Evolutionary conservation across 768 basidiomycete genomes (phyloP).

Genomic region (Leccinellum rugosiceps): DNA sequence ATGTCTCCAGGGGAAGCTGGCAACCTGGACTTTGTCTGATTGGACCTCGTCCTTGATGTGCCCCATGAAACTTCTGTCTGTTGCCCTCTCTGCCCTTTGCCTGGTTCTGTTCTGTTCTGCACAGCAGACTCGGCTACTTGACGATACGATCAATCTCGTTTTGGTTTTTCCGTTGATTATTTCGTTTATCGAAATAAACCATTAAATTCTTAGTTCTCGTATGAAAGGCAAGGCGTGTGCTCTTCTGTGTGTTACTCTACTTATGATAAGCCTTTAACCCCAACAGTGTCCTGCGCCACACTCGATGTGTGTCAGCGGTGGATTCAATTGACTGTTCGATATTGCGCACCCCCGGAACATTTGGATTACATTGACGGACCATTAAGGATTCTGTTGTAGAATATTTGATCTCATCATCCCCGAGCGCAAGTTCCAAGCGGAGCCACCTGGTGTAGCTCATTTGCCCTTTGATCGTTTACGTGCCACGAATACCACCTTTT

Average conservation of each 20-base stretch:
- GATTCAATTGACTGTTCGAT: not conserved
- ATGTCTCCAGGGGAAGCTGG: conserved; percentile 79
- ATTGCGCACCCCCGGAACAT: not conserved
- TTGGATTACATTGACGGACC: not conserved
- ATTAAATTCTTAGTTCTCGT: not conserved
- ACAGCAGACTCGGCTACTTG: not conserved
- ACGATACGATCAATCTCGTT: not conserved
- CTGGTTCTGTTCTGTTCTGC: not conserved
- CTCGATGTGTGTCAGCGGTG: not conserved
- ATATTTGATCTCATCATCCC: not conserved
- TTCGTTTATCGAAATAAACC: not conserved
- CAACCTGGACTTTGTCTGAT: conserved; percentile 65
- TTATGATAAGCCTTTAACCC: not conserved
- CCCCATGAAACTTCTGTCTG: not conserved
- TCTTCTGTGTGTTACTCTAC: not conserved
- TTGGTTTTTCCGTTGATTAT: not conserved
- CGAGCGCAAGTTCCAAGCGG: not conserved
- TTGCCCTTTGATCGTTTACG: not conserved
- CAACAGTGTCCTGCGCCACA: not conserved
- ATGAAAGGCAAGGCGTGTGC: not conserved
- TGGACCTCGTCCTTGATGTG: conserved; percentile 13
- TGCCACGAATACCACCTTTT: not conserved
- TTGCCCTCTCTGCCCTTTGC: not conserved
- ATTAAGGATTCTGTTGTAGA: not conserved
- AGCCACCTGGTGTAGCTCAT: not conserved